Evolutionary conservation across 371 early-diverging fungal genomes (phyloP), one percentile per base, ranked within the genome.

Genomic region (Mortierella sp.): DNA sequence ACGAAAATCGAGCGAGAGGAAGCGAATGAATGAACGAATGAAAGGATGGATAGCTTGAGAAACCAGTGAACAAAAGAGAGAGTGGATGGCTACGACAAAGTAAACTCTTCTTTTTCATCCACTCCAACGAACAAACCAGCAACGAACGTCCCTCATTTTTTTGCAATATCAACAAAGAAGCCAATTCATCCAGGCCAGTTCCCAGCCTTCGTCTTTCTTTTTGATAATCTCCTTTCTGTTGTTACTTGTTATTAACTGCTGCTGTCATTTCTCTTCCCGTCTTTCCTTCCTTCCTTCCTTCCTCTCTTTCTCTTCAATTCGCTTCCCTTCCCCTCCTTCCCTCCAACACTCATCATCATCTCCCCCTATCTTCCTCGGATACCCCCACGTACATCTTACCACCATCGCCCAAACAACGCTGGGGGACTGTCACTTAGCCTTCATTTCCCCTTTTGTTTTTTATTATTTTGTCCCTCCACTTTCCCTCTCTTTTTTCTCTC

Each of bases 401-500:
- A 28, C 64, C 64, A 64, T 70, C 75, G 55, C 77, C 57, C 61
- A 51, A 59, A 48, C 48, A 59, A 53, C 71, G 48, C 50, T 31
- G 71, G 71, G 53, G 34, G 54, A 64, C 72, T 74, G 57, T 53
- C 53, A 71, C 73, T 72, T 72, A 76, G 34, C 76, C 44, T 71
- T 71, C 74, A 31, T 48, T 69, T 79, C 46, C 37, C 19, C 55
- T n/a, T 16, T 74, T 40, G 21, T 34, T 46, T 50, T 57, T 21
- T 71, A 43, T 14, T 19, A 11, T 24, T 48, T 61, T 59, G 55
- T 54, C 34, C 40, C 34, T 64, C 69, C 69, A 21, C 55, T 44
- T 24, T 64, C n/a, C 31, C 57, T 57, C 46, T 76, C 59, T 70
- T 28, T 69, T 55, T 40, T 57, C 43, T 31, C 24, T 67, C 37